Evolutionary conservation across 2,329 filamentous ascomycete species (phyloP).

Genomic region (Exophiala viscosa): DNA sequence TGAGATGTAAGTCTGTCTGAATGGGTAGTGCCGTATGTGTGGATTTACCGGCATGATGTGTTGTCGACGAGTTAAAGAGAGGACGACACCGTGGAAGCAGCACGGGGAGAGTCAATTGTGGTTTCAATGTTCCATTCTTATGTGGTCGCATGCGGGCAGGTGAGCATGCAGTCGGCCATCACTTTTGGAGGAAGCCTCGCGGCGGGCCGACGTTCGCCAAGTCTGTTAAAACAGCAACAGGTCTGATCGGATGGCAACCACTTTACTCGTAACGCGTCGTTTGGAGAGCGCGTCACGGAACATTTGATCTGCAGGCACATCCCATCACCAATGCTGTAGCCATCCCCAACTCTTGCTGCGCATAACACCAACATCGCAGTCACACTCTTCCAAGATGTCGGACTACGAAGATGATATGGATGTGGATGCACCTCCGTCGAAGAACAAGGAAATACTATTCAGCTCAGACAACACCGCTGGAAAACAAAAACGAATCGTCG

Average conservation of each 20-base stretch:
- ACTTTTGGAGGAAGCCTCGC: neutral
- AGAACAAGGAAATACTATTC: conserved; percentile 59
- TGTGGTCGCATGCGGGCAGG: neutral
- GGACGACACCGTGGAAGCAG: neutral
- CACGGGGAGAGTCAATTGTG: neutral
- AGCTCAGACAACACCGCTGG: conserved; percentile 64
- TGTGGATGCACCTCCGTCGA: conserved; percentile 53
- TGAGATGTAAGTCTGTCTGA: conserved; percentile 6
- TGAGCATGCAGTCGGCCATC: neutral
- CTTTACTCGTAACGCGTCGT: neutral
- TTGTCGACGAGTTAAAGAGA: neutral
- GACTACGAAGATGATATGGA: conserved; percentile 66
- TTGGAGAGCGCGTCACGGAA: neutral
- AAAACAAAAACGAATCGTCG: conserved; percentile 88
- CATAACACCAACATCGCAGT: too few relatives aligned
- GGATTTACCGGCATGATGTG: conserved; percentile 11
- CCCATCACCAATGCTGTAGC: neutral
- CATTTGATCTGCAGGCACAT: neutral
- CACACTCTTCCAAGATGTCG: conserved; percentile 40
- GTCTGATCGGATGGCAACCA: neutral
- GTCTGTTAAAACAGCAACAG: neutral
- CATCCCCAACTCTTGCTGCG: too few relatives aligned
- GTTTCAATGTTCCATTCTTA: neutral
- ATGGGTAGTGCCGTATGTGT: neutral
- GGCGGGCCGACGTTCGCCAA: neutral